Conservation (phyloP, 2,329 filamentous ascomycete genomes). For the Aspergillus fumigatiaffinis region DNA sequence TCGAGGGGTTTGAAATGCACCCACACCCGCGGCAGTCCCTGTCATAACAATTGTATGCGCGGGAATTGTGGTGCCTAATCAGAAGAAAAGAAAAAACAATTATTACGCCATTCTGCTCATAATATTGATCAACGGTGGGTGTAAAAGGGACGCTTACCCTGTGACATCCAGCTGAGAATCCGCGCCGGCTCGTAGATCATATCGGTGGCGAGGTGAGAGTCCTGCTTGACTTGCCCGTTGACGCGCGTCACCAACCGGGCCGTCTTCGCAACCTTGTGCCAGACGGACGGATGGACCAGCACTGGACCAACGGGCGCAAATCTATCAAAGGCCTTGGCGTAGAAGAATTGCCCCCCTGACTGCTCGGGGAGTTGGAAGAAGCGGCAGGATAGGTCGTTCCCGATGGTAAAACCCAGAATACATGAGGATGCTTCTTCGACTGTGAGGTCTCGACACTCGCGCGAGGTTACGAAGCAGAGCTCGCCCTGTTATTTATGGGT, state of each 20-base stretch:
- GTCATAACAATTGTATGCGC: slow-evolving; percentile 49
- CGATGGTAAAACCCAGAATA: slow-evolving; percentile 12
- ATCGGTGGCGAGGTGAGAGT: too few species aligned
- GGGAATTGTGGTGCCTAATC: slow-evolving; percentile 42
- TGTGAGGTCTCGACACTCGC: too few species aligned
- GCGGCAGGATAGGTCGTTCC: slow-evolving; percentile 26
- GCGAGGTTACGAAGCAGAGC: too few species aligned
- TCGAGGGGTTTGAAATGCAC: slow-evolving; percentile 25
- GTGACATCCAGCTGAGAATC: too few species aligned
- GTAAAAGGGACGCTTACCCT: too few species aligned
- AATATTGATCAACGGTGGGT: too few species aligned
- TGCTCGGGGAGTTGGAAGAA: slow-evolving; percentile 22
- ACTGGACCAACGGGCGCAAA: slow-evolving; percentile 44
- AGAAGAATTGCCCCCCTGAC: slow-evolving; percentile 31
- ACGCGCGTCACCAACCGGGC: too few species aligned
- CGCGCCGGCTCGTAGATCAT: too few species aligned
- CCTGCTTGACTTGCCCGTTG: too few species aligned
- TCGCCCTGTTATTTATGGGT: too few species aligned
- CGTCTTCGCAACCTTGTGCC: slow-evolving; percentile 6
- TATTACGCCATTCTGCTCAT: too few species aligned
- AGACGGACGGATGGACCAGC: slow-evolving; percentile 28
- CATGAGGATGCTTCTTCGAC: neutral
- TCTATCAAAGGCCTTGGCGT: slow-evolving; percentile 44
- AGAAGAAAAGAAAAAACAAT: neutral
- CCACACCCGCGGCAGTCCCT: slow-evolving; percentile 45